Evolutionary conservation across 176 grass and related monocot species (phyloP).

Genomic region (Lolium rigidum): DNA sequence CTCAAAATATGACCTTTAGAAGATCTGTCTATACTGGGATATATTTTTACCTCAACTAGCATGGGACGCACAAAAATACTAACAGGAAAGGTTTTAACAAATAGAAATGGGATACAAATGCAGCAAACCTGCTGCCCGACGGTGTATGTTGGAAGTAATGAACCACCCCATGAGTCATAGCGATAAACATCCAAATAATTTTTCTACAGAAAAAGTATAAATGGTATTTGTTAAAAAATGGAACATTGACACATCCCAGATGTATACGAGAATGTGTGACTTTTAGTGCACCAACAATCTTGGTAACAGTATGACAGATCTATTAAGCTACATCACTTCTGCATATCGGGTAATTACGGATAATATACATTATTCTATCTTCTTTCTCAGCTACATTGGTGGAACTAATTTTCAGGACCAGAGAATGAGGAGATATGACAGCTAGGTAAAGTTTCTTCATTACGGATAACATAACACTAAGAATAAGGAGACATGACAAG

Average conservation of each 20-base stretch:
- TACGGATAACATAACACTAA: slow-evolving; percentile 30
- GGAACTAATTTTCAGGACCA: slow-evolving; percentile 39
- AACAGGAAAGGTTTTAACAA: slow-evolving; percentile 24
- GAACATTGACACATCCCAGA: background rate
- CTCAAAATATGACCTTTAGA: slow-evolving; percentile 15
- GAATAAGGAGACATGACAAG: background rate
- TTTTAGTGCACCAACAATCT: slow-evolving; percentile 34
- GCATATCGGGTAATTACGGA: background rate
- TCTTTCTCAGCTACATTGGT: slow-evolving; percentile 24
- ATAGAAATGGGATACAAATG: slow-evolving; percentile 16
- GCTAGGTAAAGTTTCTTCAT: slow-evolving; percentile 17
- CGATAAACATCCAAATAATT: slow-evolving; percentile 96
- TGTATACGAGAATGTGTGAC: slow-evolving; percentile 25
- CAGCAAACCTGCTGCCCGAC: slow-evolving; percentile 77
- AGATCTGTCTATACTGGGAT: background rate
- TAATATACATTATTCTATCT: slow-evolving; percentile 17
- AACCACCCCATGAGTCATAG: slow-evolving; percentile 94
- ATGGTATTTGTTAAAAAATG: slow-evolving; percentile 24
- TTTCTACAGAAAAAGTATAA: slow-evolving; percentile 66
- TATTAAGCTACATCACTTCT: background rate
- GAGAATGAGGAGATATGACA: slow-evolving; percentile 18
- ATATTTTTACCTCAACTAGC: background rate
- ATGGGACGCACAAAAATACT: slow-evolving; percentile 27
- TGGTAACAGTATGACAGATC: background rate
- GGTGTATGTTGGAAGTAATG: slow-evolving; percentile 90